Conservation (phyloP, 2,329 filamentous ascomycete genomes). For the Cordyceps pruinosa region DNA sequence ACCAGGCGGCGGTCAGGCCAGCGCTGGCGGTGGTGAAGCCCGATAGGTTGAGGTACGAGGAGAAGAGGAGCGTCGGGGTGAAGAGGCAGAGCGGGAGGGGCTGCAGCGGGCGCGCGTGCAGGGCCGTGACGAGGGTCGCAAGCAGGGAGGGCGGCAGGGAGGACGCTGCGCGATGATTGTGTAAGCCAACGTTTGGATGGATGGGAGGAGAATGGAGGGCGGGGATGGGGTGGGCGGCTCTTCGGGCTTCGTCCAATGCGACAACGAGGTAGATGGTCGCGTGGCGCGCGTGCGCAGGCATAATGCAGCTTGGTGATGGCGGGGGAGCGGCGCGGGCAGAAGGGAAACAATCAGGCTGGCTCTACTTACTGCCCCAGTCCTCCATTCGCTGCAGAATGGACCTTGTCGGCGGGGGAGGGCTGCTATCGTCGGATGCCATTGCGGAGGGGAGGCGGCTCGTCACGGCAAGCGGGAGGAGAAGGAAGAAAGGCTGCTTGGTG, state of each 20-base stretch:
- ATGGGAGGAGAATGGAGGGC: not conserved
- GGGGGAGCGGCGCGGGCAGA: too few relatives aligned
- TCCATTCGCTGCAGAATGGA: slow-evolving; percentile 30
- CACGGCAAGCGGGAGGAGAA: not conserved
- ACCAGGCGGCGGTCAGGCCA: slow-evolving; percentile 49
- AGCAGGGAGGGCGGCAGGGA: slow-evolving; percentile 49
- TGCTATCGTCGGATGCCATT: slow-evolving; percentile 24
- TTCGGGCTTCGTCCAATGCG: not conserved
- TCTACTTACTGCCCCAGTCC: slow-evolving; percentile 44
- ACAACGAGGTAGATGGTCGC: not conserved
- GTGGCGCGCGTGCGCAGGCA: not conserved
- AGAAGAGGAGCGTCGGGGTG: slow-evolving; percentile 47
- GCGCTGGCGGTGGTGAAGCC: slow-evolving; percentile 52
- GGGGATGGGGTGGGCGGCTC: not conserved
- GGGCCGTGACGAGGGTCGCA: slow-evolving; percentile 48
- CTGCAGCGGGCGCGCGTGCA: slow-evolving; percentile 49
- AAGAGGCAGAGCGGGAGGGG: slow-evolving; percentile 45
- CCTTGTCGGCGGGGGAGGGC: slow-evolving; percentile 22
- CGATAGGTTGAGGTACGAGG: slow-evolving; percentile 52
- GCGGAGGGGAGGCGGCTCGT: not conserved
- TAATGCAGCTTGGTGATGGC: not conserved
- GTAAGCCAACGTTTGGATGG: not conserved
- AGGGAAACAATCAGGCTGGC: not conserved
- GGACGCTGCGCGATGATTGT: slow-evolving; percentile 33
- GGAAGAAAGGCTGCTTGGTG: not conserved